A percentile compares a stretch with the other conserved stretches of the same genome.
phyloP scores from a whole-genome alignment of 805 yeast genomes.

The Starmerella davenportii region DNA sequence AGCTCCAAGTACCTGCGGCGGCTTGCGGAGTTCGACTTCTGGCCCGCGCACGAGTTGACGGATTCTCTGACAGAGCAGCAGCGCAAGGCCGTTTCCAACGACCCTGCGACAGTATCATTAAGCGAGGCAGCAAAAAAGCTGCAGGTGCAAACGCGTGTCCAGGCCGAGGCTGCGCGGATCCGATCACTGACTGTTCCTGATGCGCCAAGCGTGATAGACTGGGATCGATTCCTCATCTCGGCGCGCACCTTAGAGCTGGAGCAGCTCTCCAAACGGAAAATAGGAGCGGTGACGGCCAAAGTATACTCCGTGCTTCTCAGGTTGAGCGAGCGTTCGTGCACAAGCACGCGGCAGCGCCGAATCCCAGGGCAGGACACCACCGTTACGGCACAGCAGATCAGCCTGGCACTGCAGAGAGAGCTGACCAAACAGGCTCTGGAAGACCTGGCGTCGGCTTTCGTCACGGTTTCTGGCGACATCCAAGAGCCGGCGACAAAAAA shows the following conservation, averaged over 20 bases:
- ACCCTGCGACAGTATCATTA: conserved; percentile 38
- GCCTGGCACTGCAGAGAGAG: conserved; percentile 3
- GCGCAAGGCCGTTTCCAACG: conserved; percentile 28
- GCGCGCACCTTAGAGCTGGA: conserved; percentile 48
- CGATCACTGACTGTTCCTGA: background rate
- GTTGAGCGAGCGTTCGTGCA: conserved; percentile 32
- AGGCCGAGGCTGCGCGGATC: conserved; percentile 7
- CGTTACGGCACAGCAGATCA: conserved; percentile 14
- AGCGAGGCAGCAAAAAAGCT: conserved; percentile 33
- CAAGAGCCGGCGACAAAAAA: conserved; percentile 20
- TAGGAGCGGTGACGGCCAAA: conserved; percentile 50
- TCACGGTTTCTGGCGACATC: conserved; percentile 4
- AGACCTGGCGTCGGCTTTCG: conserved; percentile 10
- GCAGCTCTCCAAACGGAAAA: conserved; percentile 42
- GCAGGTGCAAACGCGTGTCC: conserved; percentile 12
- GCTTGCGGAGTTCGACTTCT: conserved; percentile 25
- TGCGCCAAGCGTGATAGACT: conserved; percentile 33
- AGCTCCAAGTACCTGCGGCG: conserved; percentile 29
- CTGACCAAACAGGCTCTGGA: background rate
- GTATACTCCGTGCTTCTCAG: conserved; percentile 44
- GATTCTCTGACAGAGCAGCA: conserved; percentile 11
- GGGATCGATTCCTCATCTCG: conserved; percentile 47
- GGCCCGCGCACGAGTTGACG: conserved; percentile 16
- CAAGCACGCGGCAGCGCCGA: conserved; percentile 16
- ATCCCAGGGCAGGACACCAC: conserved; percentile 16